Evolutionary conservation across 1,284 basidiomycete species (phyloP), one percentile per base, ranked within the genome.

Genomic region (Caloboletus inedulis): DNA sequence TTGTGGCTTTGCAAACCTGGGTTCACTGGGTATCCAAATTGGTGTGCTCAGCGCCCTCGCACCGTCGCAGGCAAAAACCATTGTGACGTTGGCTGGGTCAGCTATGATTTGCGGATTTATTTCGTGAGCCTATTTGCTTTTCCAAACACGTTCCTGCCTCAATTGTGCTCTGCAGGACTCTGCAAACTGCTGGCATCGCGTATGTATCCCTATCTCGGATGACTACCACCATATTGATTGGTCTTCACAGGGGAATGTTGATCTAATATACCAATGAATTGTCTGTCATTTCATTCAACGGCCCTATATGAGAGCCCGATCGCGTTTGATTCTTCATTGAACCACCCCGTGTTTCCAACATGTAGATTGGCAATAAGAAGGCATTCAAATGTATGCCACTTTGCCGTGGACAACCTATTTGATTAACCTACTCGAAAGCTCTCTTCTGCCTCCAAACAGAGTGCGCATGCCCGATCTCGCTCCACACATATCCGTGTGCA

Each of bases 1-100:
- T 39, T 94, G 93, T 68, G 93, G 93, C 10, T 96, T 96, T 66
- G 91, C 91, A 51, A 96, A 96, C 73, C 75, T 92, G 36, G 80
- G 85, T 56, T 91, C 89, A 34, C 74, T 94, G 39, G 94, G 92
- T 70, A 93, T 95, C 65, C 91, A 94, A 72, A 87, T 95, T 56
- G 94, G 93, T 70, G 91, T 95, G 61, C 79, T 95, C 47, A 78
- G 82, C 56, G 89, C 90, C 37, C 77, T 95, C 53, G 89, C 91
- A 19, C 92, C 92, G n/a, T 82, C 82, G 21, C 80, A 85, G 56
- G 77, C 77, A 46, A 86, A 80, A 63, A 74, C 81, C 55, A 93
- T 94, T 61, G 84, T 89, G 19, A 76, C 75, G 3, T 78, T 89
- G 49, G 89, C 89, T 13, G 66, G 79, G 14, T 88, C 86, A 37